Conservation (phyloP, 257 asterid species). For the Solanum appendiculatum region DNA sequence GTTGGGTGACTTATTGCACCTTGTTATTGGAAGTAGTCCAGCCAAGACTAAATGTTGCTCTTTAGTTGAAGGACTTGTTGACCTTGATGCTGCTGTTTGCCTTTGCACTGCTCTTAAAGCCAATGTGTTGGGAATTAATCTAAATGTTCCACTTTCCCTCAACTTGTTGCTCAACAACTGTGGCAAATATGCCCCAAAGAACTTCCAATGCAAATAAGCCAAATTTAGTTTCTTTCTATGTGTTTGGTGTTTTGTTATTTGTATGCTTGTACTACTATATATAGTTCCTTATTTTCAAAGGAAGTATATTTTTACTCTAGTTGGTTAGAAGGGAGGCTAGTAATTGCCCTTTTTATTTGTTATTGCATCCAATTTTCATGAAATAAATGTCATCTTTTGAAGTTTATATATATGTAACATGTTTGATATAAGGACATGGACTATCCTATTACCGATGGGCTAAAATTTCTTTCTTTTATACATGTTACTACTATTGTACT, state of each 20-base stretch:
- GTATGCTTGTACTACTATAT: background rate
- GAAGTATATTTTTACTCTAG: background rate
- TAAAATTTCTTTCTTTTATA: background rate
- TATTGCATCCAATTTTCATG: background rate
- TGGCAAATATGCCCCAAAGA: background rate
- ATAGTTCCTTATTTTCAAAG: background rate
- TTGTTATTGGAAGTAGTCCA: background rate
- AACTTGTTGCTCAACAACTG: constrained; percentile 13
- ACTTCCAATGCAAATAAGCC: background rate
- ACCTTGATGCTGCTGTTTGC: constrained; percentile 15
- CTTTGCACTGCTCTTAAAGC: constrained; percentile 23
- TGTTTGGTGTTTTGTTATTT: background rate
- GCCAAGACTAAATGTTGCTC: constrained; percentile 2
- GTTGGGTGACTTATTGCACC: background rate
- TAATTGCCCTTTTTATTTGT: background rate
- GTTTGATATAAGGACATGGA: background rate
- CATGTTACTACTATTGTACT: background rate
- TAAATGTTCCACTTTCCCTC: background rate
- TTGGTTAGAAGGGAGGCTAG: background rate
- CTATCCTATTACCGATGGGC: background rate
- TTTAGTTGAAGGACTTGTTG: constrained; percentile 2
- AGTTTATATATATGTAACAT: background rate
- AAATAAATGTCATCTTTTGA: background rate
- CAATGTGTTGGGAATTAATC: constrained; percentile 5
- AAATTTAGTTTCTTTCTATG: background rate